Base-by-base conservation (phyloP, 2,329 filamentous ascomycete species). In the Stenocarpella maydis region DNA sequence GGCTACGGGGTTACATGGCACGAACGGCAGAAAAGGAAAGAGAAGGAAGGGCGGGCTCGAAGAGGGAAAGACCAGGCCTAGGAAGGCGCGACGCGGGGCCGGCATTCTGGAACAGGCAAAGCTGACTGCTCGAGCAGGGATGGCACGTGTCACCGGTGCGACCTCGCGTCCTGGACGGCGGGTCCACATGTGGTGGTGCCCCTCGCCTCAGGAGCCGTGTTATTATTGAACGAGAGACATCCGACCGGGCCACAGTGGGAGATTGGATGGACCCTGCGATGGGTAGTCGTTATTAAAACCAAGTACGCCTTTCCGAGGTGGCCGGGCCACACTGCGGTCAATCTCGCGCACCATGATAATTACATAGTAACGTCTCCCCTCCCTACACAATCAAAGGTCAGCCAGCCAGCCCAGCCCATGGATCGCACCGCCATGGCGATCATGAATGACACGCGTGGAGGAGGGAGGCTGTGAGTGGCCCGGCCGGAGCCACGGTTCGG, bases 191-290 rank as follows among this genome's bases (percentile, higher is more conserved):
- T 41, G 43, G 58, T 34, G 31, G 31, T n/a, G n/a, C n/a, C n/a
- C 43, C 58, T 49, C n/a, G 43, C 43, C 65, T 50, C 41, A 58
- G 41, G 49, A n/a, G 24, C 31, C 26, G 43, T 65, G 31, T 34
- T 67, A n/a, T 53, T 67, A 58, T 58, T 58, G 65, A 67, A 67
- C 58, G 65, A 58, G 43, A 4, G 4, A 9, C 4, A 34, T 34
- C n/a, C n/a, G 31, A 34, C 31, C 31, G 65, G 54, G 43, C 65
- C 65, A 67, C 65, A 58, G 53, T 67, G 49, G 65, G 65, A 67
- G 34, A 67, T 67, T 67, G 49, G 65, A 39, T 67, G 53, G 52
- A 55, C 17, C 65, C 52, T 58, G 34, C 50, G 28, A 37, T 55
- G 52, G 52, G 24, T 37, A 37, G 65, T 67, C 65, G 43, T 67